phyloP scores from a whole-genome alignment of 75 land plant genomes.

The Pinus taeda region DNA sequence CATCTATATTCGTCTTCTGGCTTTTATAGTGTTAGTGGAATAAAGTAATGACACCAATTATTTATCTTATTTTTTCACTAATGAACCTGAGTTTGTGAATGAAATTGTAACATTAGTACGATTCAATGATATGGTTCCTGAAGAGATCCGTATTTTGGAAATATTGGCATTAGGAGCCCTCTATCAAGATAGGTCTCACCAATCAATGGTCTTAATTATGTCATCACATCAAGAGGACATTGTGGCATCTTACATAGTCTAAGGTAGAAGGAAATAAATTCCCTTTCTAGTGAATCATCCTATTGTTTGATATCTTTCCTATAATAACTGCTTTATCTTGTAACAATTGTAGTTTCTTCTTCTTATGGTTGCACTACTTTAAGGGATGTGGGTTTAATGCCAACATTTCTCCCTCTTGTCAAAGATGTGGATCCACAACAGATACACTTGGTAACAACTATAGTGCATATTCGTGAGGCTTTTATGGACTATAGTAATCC shows the following conservation, averaged over 20 bases:
- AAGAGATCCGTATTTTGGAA: slow-evolving; percentile 62
- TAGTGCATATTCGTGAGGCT: slow-evolving; percentile 84
- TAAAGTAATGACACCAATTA: slow-evolving; percentile 75
- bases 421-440: slow-evolving; percentile 75
- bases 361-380: slow-evolving; percentile 85
- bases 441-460: slow-evolving; percentile 77
- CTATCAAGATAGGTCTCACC: slow-evolving; percentile 80
- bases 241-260: slow-evolving; percentile 82
- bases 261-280: slow-evolving; percentile 81
- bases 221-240: slow-evolving; percentile 82
- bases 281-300: slow-evolving; percentile 41
- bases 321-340: slow-evolving; percentile 78
- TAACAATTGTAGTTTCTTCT: slow-evolving; percentile 24
- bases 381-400: slow-evolving; percentile 84
- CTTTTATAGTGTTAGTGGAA: slow-evolving; percentile 85
- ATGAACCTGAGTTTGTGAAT: slow-evolving; percentile 90
- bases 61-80: slow-evolving; percentile 67
- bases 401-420: slow-evolving; percentile 83
- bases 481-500: slow-evolving; percentile 96
- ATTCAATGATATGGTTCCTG: slow-evolving; percentile 77
- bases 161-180: slow-evolving; percentile 72
- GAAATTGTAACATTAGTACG: slow-evolving; percentile 72
- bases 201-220: slow-evolving; percentile 58
- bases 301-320: slow-evolving; percentile 75
- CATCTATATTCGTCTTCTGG: slow-evolving; percentile 74